Evolutionary conservation across 345 rosid genomes (phyloP).

Genomic region (Gossypium ekmanianum): DNA sequence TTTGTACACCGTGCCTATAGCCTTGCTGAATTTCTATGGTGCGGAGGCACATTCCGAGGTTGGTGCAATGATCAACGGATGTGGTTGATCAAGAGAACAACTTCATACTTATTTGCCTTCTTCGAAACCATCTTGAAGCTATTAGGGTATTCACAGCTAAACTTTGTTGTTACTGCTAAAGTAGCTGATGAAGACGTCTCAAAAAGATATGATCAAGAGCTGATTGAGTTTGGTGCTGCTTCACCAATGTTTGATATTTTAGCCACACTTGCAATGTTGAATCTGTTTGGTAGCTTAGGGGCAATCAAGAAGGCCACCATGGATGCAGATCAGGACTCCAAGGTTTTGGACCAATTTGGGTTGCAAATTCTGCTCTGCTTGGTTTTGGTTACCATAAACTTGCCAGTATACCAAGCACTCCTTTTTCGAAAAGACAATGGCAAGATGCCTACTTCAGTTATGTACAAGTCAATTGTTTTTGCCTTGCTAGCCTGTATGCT

Average conservation of each 20-base stretch:
- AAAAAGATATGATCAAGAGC: neutral
- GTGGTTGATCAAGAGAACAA: constrained; percentile 39
- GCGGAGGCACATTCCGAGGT: constrained; percentile 29
- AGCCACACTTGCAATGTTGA: constrained; percentile 42
- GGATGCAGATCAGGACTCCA: neutral
- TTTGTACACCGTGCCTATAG: constrained; percentile 25
- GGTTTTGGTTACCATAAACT: constrained; percentile 11
- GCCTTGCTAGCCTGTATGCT: constrained; percentile 21
- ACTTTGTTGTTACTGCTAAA: constrained; percentile 38
- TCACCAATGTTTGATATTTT: constrained; percentile 42
- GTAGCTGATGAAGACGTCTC: constrained; percentile 27
- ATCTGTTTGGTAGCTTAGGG: constrained; percentile 25
- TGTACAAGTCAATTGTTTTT: constrained; percentile 18
- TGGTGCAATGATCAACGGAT: constrained; percentile 30
- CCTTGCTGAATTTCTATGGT: constrained; percentile 25
- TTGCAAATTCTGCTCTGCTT: constrained; percentile 34
- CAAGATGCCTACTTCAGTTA: constrained; percentile 27
- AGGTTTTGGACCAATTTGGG: constrained; percentile 18
- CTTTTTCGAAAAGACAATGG: constrained; percentile 19
- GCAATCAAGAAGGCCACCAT: constrained; percentile 13
- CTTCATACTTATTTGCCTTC: constrained; percentile 41
- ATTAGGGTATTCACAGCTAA: constrained; percentile 26
- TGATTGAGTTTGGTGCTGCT: constrained; percentile 34
- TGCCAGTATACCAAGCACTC: constrained; percentile 5
- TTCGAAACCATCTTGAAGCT: constrained; percentile 29